Base-by-base conservation (phyloP, 2,329 filamentous ascomycete species). In the Sporothrix brasiliensis region DNA sequence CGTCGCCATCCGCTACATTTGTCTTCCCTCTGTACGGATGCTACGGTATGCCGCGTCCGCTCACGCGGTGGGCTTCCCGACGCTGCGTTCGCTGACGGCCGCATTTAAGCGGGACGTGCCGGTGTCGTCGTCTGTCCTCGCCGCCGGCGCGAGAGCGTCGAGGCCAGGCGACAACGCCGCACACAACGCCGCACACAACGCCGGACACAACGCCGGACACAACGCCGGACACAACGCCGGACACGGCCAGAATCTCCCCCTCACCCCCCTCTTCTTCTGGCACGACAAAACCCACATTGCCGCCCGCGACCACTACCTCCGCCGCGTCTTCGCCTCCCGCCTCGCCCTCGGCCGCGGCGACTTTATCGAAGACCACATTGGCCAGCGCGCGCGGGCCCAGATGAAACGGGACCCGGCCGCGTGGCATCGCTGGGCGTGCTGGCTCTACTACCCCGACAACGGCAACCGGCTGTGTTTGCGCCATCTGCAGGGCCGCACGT, bases 211-310 rank as follows among this genome's bases (percentile, higher is more conserved):
- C n/a, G n/a, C n/a, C n/a, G n/a, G n/a, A n/a, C n/a, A n/a, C n/a
- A n/a, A n/a, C n/a, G n/a, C n/a, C n/a, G n/a, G n/a, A n/a, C n/a
- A 21, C 19, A 21, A 10, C 21, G 21, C 11, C 70, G 4, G 70
- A 63, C 5, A 72, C 74, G 16, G 75, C 19, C 21, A 24, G 66
- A 11, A 24, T 3, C 72, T 87, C 0, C 83, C 83, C 0, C 75
- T 87, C 53, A 87, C 85, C 0, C 85, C 85, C 0, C 79, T 87
- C 69, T 87, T 86, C 77, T 86, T 87, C 74, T 87, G 85, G 85
- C 85, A 87, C 69, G 85, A 87, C 72, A 87, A 87, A 73, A 85
- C 85, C 0, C 85, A 87, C 70, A 71, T 87, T 2, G 85, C 82
- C 0, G 81, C 80, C 3, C 82, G 79, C 0, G 73, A 77, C 1